Evolutionary conservation across 306 rosid genomes (phyloP).

Genomic region (Cicer judaicum): DNA sequence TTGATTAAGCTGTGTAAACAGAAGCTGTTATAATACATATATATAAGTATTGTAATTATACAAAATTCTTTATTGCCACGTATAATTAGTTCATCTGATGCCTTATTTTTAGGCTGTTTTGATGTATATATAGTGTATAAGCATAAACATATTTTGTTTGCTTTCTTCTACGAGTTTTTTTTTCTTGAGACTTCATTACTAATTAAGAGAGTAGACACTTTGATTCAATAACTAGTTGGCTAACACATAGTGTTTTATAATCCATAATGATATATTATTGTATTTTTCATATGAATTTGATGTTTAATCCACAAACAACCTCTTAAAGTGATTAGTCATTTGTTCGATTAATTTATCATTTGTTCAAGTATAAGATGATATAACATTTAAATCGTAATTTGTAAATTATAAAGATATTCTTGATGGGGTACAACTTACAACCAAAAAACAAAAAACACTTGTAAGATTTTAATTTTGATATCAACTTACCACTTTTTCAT

Average conservation of each 20-base stretch:
- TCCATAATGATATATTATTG: not conserved
- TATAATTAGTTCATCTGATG: not conserved
- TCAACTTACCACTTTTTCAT: too few relatives aligned
- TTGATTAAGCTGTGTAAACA: slow-evolving; percentile 13
- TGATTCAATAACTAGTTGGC: not conserved
- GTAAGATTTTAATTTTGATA: too few relatives aligned
- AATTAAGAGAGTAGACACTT: not conserved
- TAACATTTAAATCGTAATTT: too few relatives aligned
- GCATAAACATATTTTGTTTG: not conserved
- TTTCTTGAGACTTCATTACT: not conserved
- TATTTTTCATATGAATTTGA: too few relatives aligned
- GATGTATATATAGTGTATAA: not conserved
- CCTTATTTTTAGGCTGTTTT: not conserved
- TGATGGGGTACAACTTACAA: too few relatives aligned
- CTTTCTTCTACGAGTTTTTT: not conserved
- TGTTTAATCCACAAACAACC: too few relatives aligned
- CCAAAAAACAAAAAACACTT: too few relatives aligned
- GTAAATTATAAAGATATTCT: too few relatives aligned
- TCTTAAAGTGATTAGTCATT: too few relatives aligned
- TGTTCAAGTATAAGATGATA: too few relatives aligned
- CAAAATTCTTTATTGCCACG: not conserved
- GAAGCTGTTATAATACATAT: not conserved
- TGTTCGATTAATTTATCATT: too few relatives aligned
- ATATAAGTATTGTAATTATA: not conserved
- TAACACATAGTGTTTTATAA: not conserved